These are phyloP conservation scores for Colletotrichum sp. DNA, from an alignment of 2,329 filamentous ascomycete genomes.

Conservation along the genomic window DNA sequence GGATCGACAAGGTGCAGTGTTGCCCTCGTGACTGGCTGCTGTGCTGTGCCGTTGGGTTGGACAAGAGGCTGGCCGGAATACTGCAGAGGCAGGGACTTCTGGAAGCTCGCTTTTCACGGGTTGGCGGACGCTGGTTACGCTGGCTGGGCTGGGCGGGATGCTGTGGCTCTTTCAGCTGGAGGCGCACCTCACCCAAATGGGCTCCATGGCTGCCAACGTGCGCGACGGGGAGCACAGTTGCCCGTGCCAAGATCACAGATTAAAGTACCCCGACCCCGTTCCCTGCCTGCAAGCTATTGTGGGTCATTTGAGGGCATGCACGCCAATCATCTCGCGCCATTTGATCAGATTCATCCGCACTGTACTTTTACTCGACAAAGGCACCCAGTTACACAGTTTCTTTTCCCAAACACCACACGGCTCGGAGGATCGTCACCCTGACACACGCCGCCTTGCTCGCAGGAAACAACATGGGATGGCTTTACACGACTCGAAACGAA, in stretches of 20 bases:
- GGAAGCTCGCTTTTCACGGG: too few species aligned
- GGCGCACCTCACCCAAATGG: not conserved
- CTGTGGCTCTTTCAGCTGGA: not conserved
- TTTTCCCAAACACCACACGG: not conserved
- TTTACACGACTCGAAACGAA: constrained; percentile 11
- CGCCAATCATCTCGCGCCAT: not conserved
- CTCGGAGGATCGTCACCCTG: not conserved
- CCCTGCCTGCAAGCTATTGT: not conserved
- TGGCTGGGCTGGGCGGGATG: too few species aligned
- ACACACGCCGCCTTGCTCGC: not conserved
- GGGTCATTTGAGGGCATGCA: not conserved
- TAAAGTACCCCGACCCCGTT: not conserved
- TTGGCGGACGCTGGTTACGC: too few species aligned
- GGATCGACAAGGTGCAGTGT: constrained; percentile 1
- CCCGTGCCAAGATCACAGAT: constrained; percentile 5
- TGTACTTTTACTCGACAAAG: fast-evolving
- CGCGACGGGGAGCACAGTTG: not conserved
- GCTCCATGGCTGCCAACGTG: not conserved
- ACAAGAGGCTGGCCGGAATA: not conserved
- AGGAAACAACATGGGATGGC: not conserved
- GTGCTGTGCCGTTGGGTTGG: not conserved
- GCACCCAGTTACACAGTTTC: not conserved
- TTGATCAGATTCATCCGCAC: not conserved
- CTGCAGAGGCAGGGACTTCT: not conserved
- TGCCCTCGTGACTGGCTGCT: constrained; percentile 5